phyloP scores from a whole-genome alignment of 139 green algal species.

The Volvox reticuliferus region DNA sequence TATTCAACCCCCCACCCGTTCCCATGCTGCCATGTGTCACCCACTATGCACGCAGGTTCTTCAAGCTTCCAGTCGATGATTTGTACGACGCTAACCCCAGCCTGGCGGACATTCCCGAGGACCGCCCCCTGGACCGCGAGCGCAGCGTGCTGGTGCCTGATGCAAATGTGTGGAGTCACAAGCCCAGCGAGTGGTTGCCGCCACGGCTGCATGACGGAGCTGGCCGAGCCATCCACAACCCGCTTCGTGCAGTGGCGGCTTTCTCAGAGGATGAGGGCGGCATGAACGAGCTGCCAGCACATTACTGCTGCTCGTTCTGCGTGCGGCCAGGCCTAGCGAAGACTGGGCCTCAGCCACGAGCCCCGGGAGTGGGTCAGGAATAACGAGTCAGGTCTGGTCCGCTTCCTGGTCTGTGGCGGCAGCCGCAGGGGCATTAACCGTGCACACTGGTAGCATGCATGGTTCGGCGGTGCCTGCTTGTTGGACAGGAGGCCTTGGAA shows the following conservation, averaged over 20 bases:
- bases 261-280: slow-evolving; percentile 36
- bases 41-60: slow-evolving; percentile 28
- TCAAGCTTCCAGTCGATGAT: slow-evolving; percentile 21
- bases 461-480: too few species aligned
- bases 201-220: slow-evolving; percentile 44
- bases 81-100: slow-evolving; percentile 38
- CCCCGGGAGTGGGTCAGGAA: too few species aligned
- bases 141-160: slow-evolving; percentile 10
- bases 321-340: not conserved
- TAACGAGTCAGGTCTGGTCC: too few species aligned
- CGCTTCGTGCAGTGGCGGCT: slow-evolving; percentile 19
- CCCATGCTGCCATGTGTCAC: not conserved
- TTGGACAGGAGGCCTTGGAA: too few species aligned
- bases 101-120: not conserved
- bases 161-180: slow-evolving; percentile 53
- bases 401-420: too few species aligned
- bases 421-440: too few species aligned
- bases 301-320: slow-evolving; percentile 43
- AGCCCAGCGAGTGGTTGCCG: slow-evolving; percentile 46
- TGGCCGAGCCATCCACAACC: slow-evolving; percentile 41
- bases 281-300: not conserved
- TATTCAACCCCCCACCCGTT: too few species aligned
- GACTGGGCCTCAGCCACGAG: slow-evolving; percentile 31
- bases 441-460: too few species aligned
- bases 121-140: slow-evolving; percentile 13